Conservation (phyloP, 495 filamentous ascomycete species). For the Glutinoglossum americanum region DNA sequence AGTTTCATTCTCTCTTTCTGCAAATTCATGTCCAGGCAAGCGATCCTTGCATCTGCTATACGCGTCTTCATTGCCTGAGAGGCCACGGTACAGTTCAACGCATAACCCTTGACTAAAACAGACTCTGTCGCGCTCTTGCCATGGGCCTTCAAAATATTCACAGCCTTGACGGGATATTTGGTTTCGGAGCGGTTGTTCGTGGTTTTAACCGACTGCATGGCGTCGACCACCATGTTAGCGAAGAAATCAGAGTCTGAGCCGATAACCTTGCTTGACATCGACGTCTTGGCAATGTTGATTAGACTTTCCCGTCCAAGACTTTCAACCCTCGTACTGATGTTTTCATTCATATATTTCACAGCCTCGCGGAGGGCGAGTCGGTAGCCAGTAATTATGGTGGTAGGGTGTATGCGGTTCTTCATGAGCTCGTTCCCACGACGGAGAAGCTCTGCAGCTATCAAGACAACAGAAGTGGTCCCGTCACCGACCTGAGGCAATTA, state of each 20-base stretch:
- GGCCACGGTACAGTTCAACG: constrained; percentile 95
- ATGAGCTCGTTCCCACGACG: constrained; percentile 90
- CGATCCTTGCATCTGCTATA: constrained; percentile 86
- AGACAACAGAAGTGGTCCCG: constrained; percentile 91
- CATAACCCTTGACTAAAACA: constrained; percentile 84
- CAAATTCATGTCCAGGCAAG: constrained; percentile 90
- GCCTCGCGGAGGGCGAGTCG: constrained; percentile 86
- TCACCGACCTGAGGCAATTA: constrained; percentile 47
- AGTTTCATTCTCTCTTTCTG: constrained; percentile 99
- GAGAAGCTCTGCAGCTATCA: constrained; percentile 91
- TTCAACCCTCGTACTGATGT: constrained; percentile 87
- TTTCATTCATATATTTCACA: constrained; percentile 96
- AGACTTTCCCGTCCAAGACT: constrained; percentile 72
- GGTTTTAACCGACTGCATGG: constrained; percentile 85
- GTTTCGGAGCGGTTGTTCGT: constrained; percentile 72
- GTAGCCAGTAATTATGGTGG: constrained; percentile 97
- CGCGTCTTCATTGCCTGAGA: constrained; percentile 95
- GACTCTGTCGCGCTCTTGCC: constrained; percentile 83
- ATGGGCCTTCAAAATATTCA: constrained; percentile 96
- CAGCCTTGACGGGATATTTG: constrained; percentile 97
- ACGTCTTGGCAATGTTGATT: constrained; percentile 90
- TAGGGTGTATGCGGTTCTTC: constrained; percentile 99
- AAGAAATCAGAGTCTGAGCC: constrained; percentile 94
- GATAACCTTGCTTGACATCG: constrained; percentile 98
- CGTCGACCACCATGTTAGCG: constrained; percentile 87